These are phyloP conservation scores for Leishmania turanica DNA, from an alignment of 208 protist genomes.

Conservation along the genomic window DNA sequence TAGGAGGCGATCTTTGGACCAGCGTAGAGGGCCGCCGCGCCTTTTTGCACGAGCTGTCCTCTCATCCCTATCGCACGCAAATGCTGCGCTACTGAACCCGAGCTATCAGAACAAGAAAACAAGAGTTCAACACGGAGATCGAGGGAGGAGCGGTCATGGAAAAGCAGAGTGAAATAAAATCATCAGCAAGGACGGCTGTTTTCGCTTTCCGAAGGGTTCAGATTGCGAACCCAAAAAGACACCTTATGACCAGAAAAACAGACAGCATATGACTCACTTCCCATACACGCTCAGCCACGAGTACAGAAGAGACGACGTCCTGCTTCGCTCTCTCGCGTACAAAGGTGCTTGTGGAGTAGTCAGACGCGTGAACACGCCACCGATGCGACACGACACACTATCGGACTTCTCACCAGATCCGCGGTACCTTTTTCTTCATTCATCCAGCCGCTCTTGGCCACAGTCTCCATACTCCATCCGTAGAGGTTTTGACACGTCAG, in stretches of 20 bases:
- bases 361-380: background rate
- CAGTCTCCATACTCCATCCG: background rate
- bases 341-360: background rate
- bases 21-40: conserved; percentile 62
- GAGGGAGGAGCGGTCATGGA: background rate
- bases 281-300: background rate
- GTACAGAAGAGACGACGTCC: background rate
- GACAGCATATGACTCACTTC: background rate
- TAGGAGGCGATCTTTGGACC: conserved; percentile 62
- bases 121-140: background rate
- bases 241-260: background rate
- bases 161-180: background rate
- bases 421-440: conserved; percentile 4
- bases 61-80: conserved; percentile 37
- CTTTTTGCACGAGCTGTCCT: conserved; percentile 47
- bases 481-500: background rate
- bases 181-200: background rate
- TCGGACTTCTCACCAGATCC: background rate
- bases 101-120: background rate
- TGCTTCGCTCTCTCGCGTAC: too few species aligned
- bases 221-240: background rate
- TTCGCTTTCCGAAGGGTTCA: background rate
- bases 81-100: background rate
- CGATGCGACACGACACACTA: background rate
- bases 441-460: background rate